Evolutionary conservation across 768 basidiomycete genomes (phyloP).

Genomic region (Mycena belliarum): DNA sequence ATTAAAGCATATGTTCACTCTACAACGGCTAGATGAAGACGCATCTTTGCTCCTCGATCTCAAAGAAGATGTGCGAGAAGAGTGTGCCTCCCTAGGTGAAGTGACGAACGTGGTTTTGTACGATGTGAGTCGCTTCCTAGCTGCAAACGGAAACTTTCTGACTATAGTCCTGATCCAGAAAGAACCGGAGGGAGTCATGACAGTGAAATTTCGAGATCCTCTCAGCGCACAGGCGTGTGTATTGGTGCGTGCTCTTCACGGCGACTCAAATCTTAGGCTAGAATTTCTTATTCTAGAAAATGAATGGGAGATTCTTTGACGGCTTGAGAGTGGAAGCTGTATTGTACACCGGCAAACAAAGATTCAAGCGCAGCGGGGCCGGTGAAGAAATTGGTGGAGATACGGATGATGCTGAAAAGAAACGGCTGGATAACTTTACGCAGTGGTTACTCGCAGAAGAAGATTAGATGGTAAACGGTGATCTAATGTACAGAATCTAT

Average conservation of each 20-base stretch:
- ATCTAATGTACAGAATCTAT: constrained; percentile 2
- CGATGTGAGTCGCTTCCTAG: constrained; percentile 63
- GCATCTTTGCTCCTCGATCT: constrained; percentile 83
- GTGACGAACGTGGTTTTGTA: constrained; percentile 96
- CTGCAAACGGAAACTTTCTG: background rate
- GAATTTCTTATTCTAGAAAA: constrained; percentile 60
- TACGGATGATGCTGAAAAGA: constrained; percentile 76
- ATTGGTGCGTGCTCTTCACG: constrained; percentile 51
- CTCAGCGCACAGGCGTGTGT: constrained; percentile 94
- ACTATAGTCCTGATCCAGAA: constrained; percentile 47
- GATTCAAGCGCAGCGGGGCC: constrained; percentile 74
- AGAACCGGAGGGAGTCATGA: constrained; percentile 93
- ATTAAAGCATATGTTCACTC: constrained; percentile 92
- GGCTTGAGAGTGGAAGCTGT: constrained; percentile 82
- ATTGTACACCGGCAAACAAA: constrained; percentile 78
- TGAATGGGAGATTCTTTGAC: constrained; percentile 91
- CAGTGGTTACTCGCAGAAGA: constrained; percentile 84
- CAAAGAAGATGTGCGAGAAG: constrained; percentile 95
- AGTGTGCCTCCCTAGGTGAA: constrained; percentile 86
- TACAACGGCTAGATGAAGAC: constrained; percentile 84
- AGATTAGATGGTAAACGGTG: constrained; percentile 40
- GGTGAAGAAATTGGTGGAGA: constrained; percentile 64
- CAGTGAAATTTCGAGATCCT: constrained; percentile 92
- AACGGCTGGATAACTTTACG: constrained; percentile 85
- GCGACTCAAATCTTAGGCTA: background rate